Conservation (phyloP, 306 rosid species). For the Hylodesmum podocarpum region DNA sequence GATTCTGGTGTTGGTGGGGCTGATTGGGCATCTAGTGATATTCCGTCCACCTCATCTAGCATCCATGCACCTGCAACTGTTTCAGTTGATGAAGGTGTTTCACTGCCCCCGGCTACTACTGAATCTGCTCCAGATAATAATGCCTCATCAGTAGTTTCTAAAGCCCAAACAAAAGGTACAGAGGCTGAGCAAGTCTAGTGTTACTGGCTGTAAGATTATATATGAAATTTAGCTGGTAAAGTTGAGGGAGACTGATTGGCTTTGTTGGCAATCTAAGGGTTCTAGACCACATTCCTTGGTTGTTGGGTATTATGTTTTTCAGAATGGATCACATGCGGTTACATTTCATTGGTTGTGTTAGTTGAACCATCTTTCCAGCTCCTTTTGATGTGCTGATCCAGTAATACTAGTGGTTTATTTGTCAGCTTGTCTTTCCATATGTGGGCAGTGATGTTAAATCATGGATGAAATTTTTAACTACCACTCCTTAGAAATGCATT, state of each 20-base stretch:
- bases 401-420: neutral
- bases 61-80: constrained; percentile 51
- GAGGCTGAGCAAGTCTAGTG: constrained; percentile 1
- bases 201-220: constrained; percentile 12
- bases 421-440: constrained; percentile 12
- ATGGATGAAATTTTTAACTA: constrained; percentile 20
- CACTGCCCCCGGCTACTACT: constrained; percentile 39
- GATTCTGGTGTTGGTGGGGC: constrained; percentile 38
- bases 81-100: constrained; percentile 42
- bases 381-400: neutral
- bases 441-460: neutral
- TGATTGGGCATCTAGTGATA: constrained; percentile 44
- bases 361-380: neutral
- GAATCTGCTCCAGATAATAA: constrained; percentile 37
- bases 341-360: constrained; percentile 25
- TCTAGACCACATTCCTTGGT: neutral
- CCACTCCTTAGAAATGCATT: neutral
- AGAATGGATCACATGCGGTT: neutral
- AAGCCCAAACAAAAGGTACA: constrained; percentile 81
- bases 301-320: neutral
- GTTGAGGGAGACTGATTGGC: neutral
- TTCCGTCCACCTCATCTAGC: constrained; percentile 50
- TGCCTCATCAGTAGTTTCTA: constrained; percentile 51
- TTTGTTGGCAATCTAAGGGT: neutral
- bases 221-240: constrained; percentile 13